Base-by-base conservation (phyloP, 352 stramenopile genomes). In the Globisporangium uncinulatum region DNA sequence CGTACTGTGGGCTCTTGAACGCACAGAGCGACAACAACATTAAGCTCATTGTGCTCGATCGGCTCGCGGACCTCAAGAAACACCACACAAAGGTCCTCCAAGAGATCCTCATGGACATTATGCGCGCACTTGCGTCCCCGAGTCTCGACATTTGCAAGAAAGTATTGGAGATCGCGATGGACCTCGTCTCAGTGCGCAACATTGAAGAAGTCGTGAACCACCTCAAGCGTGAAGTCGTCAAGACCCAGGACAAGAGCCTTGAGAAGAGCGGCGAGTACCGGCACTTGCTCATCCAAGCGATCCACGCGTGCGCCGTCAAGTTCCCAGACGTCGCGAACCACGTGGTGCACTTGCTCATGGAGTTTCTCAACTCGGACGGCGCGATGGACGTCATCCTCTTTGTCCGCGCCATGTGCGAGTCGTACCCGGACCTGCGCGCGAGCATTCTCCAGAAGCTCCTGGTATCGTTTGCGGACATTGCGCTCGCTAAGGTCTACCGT, bases 11-110 rank as follows among this genome's bases (percentile, higher is more conserved):
- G 3, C 79, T 99, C 37, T 81, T 99, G 15, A 99, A 98, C 72
- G 94, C 83, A 36, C 95, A 99, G 72, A 99, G 96, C 71, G 98
- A 99, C 76, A 99, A 99, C 76, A 99, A 99, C 66, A 96, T 99
- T 51, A 99, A 99, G 79, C 85, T 99, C 14, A 99, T 99, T 74
- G 95, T 99, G 42, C 81, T 99, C 19, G 97, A 99, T 65, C 89
- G 97, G 5, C 81, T 99, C 13, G 91, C 91, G 20, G 91, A 96
- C 48, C 80, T 99, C n/a, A 98, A 98, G 73, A 97, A 98, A 68
- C 94, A 98, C 65, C 89, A 97, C 62, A 90, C 85, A 24, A 99
- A 99, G 80, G 87, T 99, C 61, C 65, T 99, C 36, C 96, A 99
- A 74, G 97, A 99, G 66, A 89, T 99, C 37, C 75, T 99, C 53